These are phyloP conservation scores for Mortierella claussenii DNA, from an alignment of 192 early-diverging fungal genomes.

Conservation along the genomic window DNA sequence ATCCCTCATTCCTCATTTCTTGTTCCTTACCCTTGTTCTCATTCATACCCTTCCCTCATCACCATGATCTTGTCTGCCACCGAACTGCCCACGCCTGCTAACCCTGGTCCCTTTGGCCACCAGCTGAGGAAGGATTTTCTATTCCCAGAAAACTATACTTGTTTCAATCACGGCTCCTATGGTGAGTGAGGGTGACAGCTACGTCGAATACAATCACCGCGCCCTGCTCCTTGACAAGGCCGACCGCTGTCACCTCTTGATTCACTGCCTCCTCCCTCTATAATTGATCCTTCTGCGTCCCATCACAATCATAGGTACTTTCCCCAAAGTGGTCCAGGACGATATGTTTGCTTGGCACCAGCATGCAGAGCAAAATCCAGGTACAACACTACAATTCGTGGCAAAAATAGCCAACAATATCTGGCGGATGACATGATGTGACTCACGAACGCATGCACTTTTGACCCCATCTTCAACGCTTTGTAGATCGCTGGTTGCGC, in stretches of 20 bases:
- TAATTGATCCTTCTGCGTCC: no score
- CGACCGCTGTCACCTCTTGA: no score
- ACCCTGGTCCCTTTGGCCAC: constrained; percentile 58
- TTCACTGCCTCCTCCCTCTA: no score
- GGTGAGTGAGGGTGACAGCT: no score
- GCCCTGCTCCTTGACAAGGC: no score
- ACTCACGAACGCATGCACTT: no score
- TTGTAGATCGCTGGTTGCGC: constrained; percentile 63
- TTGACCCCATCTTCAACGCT: not conserved
- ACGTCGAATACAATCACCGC: no score
- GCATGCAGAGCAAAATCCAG: constrained; percentile 17
- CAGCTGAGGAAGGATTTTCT: constrained; percentile 57
- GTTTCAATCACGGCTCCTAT: constrained; percentile 77
- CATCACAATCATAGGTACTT: constrained; percentile 26
- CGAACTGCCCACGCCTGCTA: constrained; percentile 28
- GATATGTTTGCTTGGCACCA: constrained; percentile 26
- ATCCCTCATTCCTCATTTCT: not conserved
- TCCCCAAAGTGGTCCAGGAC: constrained; percentile 47
- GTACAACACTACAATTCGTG: no score
- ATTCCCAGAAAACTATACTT: constrained; percentile 57
- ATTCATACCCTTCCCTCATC: not conserved
- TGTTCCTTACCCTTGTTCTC: not conserved
- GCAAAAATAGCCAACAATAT: no score
- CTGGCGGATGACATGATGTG: no score
- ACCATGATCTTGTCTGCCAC: not conserved